Percentiles rank a stretch among this genome's conserved stretches.
These are phyloP conservation scores for Periconia digitata DNA, from an alignment of 2,329 filamentous ascomycete genomes.

Conservation along the genomic window DNA sequence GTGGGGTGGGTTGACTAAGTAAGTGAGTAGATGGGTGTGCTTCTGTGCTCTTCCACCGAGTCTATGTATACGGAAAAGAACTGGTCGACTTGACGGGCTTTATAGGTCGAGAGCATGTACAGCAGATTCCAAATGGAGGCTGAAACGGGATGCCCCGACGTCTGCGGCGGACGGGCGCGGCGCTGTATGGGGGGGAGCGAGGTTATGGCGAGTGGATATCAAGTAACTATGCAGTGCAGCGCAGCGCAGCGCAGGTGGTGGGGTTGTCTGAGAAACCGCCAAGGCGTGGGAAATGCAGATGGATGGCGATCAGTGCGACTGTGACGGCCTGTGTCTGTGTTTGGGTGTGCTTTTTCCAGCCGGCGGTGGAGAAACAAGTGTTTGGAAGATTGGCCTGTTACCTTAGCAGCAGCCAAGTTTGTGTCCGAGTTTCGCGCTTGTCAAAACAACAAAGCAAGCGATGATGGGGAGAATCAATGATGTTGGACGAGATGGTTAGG, in stretches of 20 bases:
- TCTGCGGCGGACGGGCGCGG: neutral
- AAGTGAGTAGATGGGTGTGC: too few relatives aligned
- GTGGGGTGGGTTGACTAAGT: too few relatives aligned
- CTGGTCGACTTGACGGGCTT: too few relatives aligned
- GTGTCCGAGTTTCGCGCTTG: conserved; percentile 1
- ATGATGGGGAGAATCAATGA: neutral
- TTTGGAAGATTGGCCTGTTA: conserved; percentile 3
- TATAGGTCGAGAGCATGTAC: neutral
- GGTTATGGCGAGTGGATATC: too few relatives aligned
- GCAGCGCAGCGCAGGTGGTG: too few relatives aligned
- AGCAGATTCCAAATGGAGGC: neutral
- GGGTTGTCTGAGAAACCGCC: neutral
- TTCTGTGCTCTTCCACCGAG: too few relatives aligned
- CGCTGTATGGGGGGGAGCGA: neutral
- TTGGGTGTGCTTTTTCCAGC: neutral
- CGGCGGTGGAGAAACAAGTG: neutral
- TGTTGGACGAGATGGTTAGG: neutral
- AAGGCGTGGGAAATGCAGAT: neutral
- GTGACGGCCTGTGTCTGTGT: neutral
- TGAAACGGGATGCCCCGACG: neutral
- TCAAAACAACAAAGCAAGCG: neutral
- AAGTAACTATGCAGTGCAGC: too few relatives aligned
- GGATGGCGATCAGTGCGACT: neutral
- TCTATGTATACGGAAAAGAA: too few relatives aligned
- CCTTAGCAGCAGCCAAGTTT: conserved; percentile 3